These are phyloP conservation scores for Chlamydomonas schloesseri DNA, from an alignment of 139 green algal species.

Conservation along the genomic window DNA sequence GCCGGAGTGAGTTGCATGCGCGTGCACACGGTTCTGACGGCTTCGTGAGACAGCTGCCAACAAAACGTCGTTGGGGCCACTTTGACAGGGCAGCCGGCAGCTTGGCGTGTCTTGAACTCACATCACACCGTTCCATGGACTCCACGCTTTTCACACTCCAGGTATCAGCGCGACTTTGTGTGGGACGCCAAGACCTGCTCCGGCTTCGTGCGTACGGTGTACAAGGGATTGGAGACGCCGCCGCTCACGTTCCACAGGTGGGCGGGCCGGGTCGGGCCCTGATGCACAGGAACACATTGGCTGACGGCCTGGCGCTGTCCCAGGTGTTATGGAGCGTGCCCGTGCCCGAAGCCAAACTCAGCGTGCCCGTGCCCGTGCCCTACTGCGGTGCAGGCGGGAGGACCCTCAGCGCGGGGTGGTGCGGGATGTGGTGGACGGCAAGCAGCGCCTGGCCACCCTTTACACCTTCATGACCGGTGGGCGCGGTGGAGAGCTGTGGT, in stretches of 20 bases:
- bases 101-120: no score
- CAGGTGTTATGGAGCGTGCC: no score
- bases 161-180: conserved; percentile 8
- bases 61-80: no score
- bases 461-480: neutral
- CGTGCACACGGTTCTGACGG: neutral
- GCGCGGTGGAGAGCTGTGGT: neutral
- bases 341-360: no score
- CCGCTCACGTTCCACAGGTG: no score
- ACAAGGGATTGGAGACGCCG: neutral
- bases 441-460: neutral
- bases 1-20: neutral
- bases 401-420: neutral
- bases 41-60: neutral
- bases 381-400: neutral
- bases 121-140: no score
- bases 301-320: no score
- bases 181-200: conserved; percentile 2
- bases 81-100: no score
- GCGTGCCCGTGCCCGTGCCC: no score
- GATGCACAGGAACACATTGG: no score
- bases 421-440: neutral
- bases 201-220: neutral
- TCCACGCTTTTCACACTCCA: neutral
- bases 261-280: no score